Conservation (phyloP, 768 basidiomycete species). For the Panellus pusillus region DNA sequence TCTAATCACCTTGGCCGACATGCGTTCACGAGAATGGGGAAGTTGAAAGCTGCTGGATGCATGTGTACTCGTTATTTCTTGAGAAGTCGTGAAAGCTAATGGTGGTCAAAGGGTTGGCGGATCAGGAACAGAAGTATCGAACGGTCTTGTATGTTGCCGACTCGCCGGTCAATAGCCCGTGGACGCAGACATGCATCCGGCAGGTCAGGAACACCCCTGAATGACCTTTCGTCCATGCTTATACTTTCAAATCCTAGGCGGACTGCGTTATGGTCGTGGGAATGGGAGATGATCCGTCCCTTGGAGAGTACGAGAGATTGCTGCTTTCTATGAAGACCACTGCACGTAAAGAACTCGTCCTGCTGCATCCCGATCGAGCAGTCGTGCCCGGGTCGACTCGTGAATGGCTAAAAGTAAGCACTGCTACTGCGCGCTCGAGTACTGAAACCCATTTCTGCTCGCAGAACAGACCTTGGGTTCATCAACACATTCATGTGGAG, state of each 20-base stretch:
- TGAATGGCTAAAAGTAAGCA: constrained; percentile 86
- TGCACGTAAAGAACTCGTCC: constrained; percentile 93
- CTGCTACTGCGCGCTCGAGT: neutral
- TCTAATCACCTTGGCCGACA: constrained; percentile 91
- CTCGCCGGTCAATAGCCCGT: constrained; percentile 90
- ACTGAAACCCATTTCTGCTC: constrained; percentile 3
- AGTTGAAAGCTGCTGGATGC: constrained; percentile 77
- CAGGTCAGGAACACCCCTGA: constrained; percentile 52
- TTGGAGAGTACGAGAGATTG: constrained; percentile 94
- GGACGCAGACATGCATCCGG: constrained; percentile 97
- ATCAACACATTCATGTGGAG: constrained; percentile 95
- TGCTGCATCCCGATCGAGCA: constrained; percentile 89
- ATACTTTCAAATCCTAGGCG: constrained; percentile 46
- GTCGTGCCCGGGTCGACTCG: constrained; percentile 90
- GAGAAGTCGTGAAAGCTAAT: neutral
- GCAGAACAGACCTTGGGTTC: constrained; percentile 93
- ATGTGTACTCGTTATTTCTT: neutral
- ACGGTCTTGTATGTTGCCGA: constrained; percentile 96
- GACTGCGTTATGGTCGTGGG: constrained; percentile 94
- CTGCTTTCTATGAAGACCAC: constrained; percentile 96
- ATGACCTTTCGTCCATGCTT: neutral
- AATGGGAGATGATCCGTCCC: constrained; percentile 86
- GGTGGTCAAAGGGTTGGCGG: constrained; percentile 65
- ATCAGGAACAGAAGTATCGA: constrained; percentile 90
- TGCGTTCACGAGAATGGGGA: constrained; percentile 95